Evolutionary conservation across 345 rosid genomes (phyloP), one percentile per base, ranked within the genome.

Genomic region (Cardamine occulta): DNA sequence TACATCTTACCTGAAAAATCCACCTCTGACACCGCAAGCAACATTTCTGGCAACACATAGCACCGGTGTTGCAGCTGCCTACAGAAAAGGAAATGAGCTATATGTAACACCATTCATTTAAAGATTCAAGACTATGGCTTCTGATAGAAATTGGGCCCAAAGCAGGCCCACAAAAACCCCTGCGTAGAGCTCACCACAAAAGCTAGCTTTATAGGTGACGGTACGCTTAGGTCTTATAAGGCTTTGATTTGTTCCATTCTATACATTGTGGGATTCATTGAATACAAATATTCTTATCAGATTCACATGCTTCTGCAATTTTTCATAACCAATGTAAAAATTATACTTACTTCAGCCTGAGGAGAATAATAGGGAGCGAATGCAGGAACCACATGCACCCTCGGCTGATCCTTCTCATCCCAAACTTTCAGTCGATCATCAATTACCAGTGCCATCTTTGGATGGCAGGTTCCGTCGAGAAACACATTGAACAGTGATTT

Each of bases 311-410:
- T 78, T 54, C 63, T 79, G 72, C 49, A 58, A 68, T 63, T 70
- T 74, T 74, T 56, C 42, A 35, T 67, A 67, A 54, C 42, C 5
- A 59, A 56, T 64, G 19, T 68, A 8, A 82, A 66, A 44, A 11
- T 55, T 66, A 57, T 63, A 48, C 76, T 69, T 91, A 96, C 99
- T 82, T 96, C 99, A 72, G 98, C 98, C 80, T 93, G 93, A 62
- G 99, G 98, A 81, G 99, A 89, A 78, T 82, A 86, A 76, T 96
- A 96, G 40, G 99, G 99, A 73, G 99, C 91, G 78, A 96, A 96
- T 77, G 99, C 97, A 63, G 97, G 98, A 83, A 96, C 98, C 59
- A 91, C 97, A 74, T 96, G 99, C 68, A 96, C 99, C 48, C 98
- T 87, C 54, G 95, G 85, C 75, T 96, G 99, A 89, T 96, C 99